Base-by-base conservation (phyloP, 1,139 yeast genomes). In the Lodderomyces theae region DNA sequence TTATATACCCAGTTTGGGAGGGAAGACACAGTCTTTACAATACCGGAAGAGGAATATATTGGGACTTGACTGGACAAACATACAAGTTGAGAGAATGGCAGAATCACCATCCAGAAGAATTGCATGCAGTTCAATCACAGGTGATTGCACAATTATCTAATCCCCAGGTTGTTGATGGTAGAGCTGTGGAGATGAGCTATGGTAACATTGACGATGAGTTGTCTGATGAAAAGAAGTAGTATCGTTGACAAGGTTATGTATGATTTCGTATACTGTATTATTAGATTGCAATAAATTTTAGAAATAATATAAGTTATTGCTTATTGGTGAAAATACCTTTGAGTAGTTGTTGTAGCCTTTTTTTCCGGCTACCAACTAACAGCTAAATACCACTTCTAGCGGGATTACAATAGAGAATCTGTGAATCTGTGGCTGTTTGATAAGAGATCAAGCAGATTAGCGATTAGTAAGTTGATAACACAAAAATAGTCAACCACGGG, bases 31-130 rank as follows among this genome's bases (percentile, higher is more conserved):
- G 82, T 2, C 75, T 88, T 37, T 72, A 56, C 53, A 72, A 77
- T 25, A 79, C 90, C 1, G 53, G 72, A 18, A 77, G 94, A 54
- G 95, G 95, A 38, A 74, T 86, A 28, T 86, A 82, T 61, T 86
- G 95, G 95, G 96, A 87, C 57, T 51, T 75, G 37, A 69, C 85
- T 23, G 95, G 95, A 16, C 92, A 86, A 62, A 63, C 82, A 2
- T 60, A 77, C 60, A 86, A 86, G 61, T 67, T 86, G 44, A 71
- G 74, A 50, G 83, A 73, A 51, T 86, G 95, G 90, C 95, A 86
- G 60, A 57, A 70, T 21, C 61, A 64, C 2, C 76, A 85, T 51
- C 90, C 90, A 2, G 89, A 83, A 47, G 72, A 79, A 48, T 58
- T 85, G 51, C 89, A 83, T 24, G 83, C 80, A 15, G 85, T 82